Conservation (phyloP, 805 yeast species). For the Yarrowia hollandica region DNA sequence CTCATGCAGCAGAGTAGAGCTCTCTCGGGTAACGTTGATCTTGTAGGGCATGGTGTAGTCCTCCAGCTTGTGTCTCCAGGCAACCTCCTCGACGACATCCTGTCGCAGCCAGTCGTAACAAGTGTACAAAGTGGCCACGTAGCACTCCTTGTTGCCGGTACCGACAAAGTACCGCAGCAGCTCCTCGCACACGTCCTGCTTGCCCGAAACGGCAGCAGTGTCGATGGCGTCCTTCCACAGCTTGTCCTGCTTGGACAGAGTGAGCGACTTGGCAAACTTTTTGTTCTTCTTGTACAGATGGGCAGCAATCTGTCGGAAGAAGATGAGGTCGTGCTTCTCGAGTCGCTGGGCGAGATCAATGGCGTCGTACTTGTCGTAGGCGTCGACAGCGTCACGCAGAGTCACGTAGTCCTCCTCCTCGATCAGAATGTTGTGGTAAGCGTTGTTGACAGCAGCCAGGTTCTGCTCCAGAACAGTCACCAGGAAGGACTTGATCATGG, state of each 20-base stretch:
- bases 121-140: conserved; percentile 82
- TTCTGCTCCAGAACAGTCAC: conserved; percentile 89
- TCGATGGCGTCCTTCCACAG: conserved; percentile 93
- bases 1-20: conserved; percentile 62
- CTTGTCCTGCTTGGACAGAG: conserved; percentile 85
- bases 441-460: conserved; percentile 86
- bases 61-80: conserved; percentile 84
- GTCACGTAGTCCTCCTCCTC: conserved; percentile 97
- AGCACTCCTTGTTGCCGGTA: conserved; percentile 93
- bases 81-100: conserved; percentile 82
- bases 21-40: conserved; percentile 81
- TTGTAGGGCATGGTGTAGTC: conserved; percentile 91
- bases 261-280: conserved; percentile 87
- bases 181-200: conserved; percentile 82
- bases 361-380: conserved; percentile 88
- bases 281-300: conserved; percentile 89
- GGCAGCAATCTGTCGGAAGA: conserved; percentile 96
- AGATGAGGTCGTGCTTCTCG: conserved; percentile 85
- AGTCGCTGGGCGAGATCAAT: conserved; percentile 88
- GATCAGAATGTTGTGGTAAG: conserved; percentile 90
- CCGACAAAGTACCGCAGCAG: conserved; percentile 89
- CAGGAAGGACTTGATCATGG: conserved; percentile 92
- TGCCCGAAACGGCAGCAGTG: conserved; percentile 82
- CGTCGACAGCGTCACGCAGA: conserved; percentile 79
- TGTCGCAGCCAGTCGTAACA: conserved; percentile 77